A percentile compares a stretch with the other conserved stretches of the same genome.
Evolutionary conservation across 2,329 filamentous ascomycete species (phyloP).

Genomic region (Trichoderma cornu-damae): DNA sequence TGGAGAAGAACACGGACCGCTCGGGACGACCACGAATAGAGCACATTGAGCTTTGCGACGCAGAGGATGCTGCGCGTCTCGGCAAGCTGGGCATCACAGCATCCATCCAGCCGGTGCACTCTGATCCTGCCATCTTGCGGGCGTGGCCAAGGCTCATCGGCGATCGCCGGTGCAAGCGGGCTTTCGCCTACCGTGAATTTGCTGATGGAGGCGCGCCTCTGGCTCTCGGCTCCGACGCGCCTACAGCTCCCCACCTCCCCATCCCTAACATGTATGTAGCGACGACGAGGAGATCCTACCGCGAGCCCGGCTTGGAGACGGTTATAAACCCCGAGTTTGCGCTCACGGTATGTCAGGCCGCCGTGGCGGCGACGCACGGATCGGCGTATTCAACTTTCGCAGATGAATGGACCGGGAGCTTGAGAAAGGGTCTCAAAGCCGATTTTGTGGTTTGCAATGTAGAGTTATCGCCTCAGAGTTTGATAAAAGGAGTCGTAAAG

Average conservation of each 20-base stretch:
- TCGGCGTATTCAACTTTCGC: slow-evolving; percentile 56
- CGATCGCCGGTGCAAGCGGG: slow-evolving; percentile 47
- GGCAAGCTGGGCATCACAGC: slow-evolving; percentile 56
- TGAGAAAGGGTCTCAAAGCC: slow-evolving; percentile 49
- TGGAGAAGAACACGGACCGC: slow-evolving; percentile 41
- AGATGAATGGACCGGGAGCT: slow-evolving; percentile 48
- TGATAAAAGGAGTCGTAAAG: slow-evolving; percentile 42
- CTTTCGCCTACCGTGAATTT: slow-evolving; percentile 61
- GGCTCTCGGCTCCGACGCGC: slow-evolving; percentile 55
- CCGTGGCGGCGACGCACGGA: slow-evolving; percentile 50
- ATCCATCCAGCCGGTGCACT: slow-evolving; percentile 54
- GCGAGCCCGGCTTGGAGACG: slow-evolving; percentile 40
- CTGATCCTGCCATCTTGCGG: slow-evolving; percentile 55
- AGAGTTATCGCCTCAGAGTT: slow-evolving; percentile 42
- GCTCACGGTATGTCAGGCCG: slow-evolving; percentile 48
- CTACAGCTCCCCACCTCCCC: slow-evolving; percentile 52
- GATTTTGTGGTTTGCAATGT: slow-evolving; percentile 53
- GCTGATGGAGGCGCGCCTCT: slow-evolving; percentile 48
- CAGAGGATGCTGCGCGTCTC: slow-evolving; percentile 51
- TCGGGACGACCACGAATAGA: slow-evolving; percentile 57
- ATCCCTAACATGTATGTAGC: slow-evolving; percentile 55
- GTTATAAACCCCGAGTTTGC: slow-evolving; percentile 50
- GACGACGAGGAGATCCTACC: slow-evolving; percentile 51
- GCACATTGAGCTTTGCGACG: slow-evolving; percentile 56
- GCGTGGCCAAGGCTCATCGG: slow-evolving; percentile 58